phyloP scores from a whole-genome alignment of 495 filamentous ascomycete species.

The Aspergillus affinis region DNA sequence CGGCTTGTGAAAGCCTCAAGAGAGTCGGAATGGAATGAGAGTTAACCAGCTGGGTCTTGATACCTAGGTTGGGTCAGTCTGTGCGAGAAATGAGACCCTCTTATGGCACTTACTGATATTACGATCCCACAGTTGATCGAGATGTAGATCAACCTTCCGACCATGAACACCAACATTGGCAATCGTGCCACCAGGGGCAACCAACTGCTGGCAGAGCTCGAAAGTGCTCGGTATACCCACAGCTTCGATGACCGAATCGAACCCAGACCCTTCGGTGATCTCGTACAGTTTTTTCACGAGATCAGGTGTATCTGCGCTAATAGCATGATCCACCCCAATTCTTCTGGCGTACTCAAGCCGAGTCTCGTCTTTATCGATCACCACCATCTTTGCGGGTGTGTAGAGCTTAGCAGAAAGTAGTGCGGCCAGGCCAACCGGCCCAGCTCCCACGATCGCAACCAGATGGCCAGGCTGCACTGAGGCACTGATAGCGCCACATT shows the following conservation, averaged over 20 bases:
- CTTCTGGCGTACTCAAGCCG: slow-evolving; percentile 41
- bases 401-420: slow-evolving; percentile 48
- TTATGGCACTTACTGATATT: slow-evolving; percentile 34
- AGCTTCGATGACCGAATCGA: slow-evolving; percentile 53
- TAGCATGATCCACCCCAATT: slow-evolving; percentile 42
- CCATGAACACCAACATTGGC: slow-evolving; percentile 54
- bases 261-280: slow-evolving; percentile 42
- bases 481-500: slow-evolving; percentile 48
- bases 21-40: slow-evolving; percentile 40
- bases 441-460: slow-evolving; percentile 49
- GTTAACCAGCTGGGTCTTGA: slow-evolving; percentile 40
- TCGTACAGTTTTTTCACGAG: slow-evolving; percentile 31
- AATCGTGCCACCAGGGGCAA: slow-evolving; percentile 47
- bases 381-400: slow-evolving; percentile 36
- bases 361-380: slow-evolving; percentile 40
- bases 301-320: slow-evolving; percentile 22
- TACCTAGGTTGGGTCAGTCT: slow-evolving; percentile 25
- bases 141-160: slow-evolving; percentile 34
- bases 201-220: slow-evolving; percentile 42
- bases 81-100: neutral
- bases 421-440: slow-evolving; percentile 49
- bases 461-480: slow-evolving; percentile 38
- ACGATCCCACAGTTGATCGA: slow-evolving; percentile 39
- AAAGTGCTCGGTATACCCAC: slow-evolving; percentile 47
- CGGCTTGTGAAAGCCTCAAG: slow-evolving; percentile 34